Evolutionary conservation across 169 alveolate genomes (phyloP), one percentile per base, ranked within the genome.

Genomic region (Eimeria necatrix): DNA sequence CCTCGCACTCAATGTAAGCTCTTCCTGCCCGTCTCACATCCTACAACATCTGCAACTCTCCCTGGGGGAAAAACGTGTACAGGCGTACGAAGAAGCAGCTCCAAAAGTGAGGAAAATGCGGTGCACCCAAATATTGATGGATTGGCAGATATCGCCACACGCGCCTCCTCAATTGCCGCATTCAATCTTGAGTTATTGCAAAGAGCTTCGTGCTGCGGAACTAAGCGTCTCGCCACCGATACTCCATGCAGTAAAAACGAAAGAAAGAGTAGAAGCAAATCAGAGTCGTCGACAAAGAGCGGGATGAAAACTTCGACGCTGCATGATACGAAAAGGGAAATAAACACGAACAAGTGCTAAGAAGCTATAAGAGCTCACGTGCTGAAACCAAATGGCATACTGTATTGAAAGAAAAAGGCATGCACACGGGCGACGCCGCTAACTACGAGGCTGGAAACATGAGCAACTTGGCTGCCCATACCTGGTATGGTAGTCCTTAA

Each of bases 301-400:
- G 95, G 95, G 26, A 92, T 51, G 59, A 92, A 92, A 52, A 92
- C 68, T 9, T 92, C 95, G 61, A 64, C 95, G 87, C 95, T 92
- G 85, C 86, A 81, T n/a, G 41, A 51, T 32, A 20, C 92, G 60
- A 49, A 60, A 4, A 41, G 18, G 26, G 7, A n/a, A 32, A 32
- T 32, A 32, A 32, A 2, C 41, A 32, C 41, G 41, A 32, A 32
- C 41, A 32, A 32, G 76, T 9, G 4, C 22, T 24, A 2, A 81
- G 41, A 10, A 9, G 16, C 24, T 26, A 41, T 12, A 12, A 16
- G 10, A 14, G 4, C 48, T 4, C 41, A 32, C 2, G 41, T 0
- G 41, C 41, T 53, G 74, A 0, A 48, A 46, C 76, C 14, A 22
- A 22, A 68, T 2, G 9, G 48, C 48, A 22, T 4, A 20, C 49